These are phyloP conservation scores for Gomphus sp. DNA, from an alignment of 1,284 basidiomycete species.

Conservation along the genomic window DNA sequence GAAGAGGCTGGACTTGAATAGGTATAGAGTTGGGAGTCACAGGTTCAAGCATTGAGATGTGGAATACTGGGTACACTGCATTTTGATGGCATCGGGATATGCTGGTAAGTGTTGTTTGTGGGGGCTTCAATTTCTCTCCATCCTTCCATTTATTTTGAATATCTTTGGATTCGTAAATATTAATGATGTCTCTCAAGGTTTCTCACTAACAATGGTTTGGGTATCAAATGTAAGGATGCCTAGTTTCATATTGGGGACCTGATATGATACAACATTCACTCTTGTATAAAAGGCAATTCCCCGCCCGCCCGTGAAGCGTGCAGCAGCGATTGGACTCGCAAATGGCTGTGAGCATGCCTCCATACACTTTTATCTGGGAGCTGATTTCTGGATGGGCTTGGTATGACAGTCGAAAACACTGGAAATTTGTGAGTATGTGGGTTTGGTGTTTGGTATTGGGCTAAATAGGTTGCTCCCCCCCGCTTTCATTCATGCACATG, in stretches of 20 bases:
- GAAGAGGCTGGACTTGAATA: too few relatives aligned
- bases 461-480: neutral
- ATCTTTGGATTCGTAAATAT: neutral
- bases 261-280: neutral
- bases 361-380: neutral
- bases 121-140: too few relatives aligned
- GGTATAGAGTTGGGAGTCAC: too few relatives aligned
- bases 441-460: conserved; percentile 16
- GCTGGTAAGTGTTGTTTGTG: conserved; percentile 29
- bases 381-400: neutral
- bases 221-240: conserved; percentile 12
- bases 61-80: too few relatives aligned
- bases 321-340: conserved; percentile 35
- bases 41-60: too few relatives aligned
- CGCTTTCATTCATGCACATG: too few relatives aligned
- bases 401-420: conserved; percentile 26
- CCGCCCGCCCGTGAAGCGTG: conserved; percentile 51
- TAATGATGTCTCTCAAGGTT: conserved; percentile 27
- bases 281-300: conserved; percentile 37
- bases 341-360: conserved; percentile 21
- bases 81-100: conserved; percentile 53
- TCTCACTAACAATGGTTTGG: conserved; percentile 51
- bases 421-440: conserved; percentile 27
- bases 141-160: neutral
- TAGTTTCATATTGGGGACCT: neutral